Conservation (phyloP, 2,329 filamentous ascomycete genomes). For the Pseudogymnoascus sp. region DNA sequence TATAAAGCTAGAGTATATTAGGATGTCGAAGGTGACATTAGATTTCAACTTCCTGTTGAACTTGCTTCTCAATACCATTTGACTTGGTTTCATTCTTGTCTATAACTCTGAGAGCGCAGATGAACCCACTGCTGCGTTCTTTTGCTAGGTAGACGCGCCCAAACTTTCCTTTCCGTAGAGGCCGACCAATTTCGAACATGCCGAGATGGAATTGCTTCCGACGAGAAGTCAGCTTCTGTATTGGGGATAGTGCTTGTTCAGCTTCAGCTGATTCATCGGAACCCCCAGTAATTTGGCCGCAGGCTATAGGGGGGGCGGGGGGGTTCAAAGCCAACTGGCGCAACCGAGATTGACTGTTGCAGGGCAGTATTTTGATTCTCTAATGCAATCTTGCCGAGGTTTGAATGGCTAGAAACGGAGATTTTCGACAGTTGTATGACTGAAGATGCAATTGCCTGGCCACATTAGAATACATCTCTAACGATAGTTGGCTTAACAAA, state of each 20-base stretch:
- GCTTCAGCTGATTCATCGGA: slow-evolving; percentile 43
- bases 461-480: not conserved
- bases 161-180: slow-evolving; percentile 67
- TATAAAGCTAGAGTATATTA: slow-evolving; percentile 62
- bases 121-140: too few species aligned
- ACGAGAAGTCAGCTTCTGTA: slow-evolving; percentile 49
- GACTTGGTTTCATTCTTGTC: slow-evolving; percentile 46
- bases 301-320: slow-evolving; percentile 47
- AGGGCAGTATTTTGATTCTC: not conserved
- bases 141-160: slow-evolving; percentile 63
- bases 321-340: slow-evolving; percentile 38
- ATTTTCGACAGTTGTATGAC: not conserved
- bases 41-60: slow-evolving; percentile 66
- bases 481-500: not conserved
- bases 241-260: slow-evolving; percentile 44
- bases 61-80: slow-evolving; percentile 62
- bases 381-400: not conserved
- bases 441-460: not conserved
- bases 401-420: not conserved
- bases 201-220: slow-evolving; percentile 63
- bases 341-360: slow-evolving; percentile 42
- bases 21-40: slow-evolving; percentile 66
- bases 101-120: too few species aligned
- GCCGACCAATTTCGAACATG: slow-evolving; percentile 71
- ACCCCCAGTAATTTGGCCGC: slow-evolving; percentile 34